These are phyloP conservation scores for Suillus decipiens DNA, from an alignment of 768 basidiomycete species.

Conservation along the genomic window DNA sequence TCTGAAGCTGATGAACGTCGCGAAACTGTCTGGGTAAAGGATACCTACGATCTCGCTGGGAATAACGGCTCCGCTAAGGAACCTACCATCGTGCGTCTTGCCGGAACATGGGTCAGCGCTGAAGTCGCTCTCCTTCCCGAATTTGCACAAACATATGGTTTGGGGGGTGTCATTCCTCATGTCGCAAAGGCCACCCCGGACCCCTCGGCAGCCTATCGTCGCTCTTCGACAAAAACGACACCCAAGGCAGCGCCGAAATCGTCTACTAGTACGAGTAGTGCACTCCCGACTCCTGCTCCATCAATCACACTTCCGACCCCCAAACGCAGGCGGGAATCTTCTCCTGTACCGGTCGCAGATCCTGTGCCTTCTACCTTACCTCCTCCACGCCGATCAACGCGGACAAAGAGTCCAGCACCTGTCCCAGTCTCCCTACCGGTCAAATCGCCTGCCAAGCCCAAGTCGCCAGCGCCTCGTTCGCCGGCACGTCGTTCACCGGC, in stretches of 20 bases:
- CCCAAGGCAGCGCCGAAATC: constrained; percentile 31
- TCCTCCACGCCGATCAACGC: constrained; percentile 44
- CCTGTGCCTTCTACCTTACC: constrained; percentile 31
- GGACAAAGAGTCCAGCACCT: constrained; percentile 45
- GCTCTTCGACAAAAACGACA: constrained; percentile 51
- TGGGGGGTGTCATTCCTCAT: constrained; percentile 60
- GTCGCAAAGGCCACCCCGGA: constrained; percentile 78
- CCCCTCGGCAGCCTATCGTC: constrained; percentile 75
- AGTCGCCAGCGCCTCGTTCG: constrained; percentile 35
- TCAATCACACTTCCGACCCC: constrained; percentile 46
- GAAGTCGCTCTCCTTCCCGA: constrained; percentile 54
- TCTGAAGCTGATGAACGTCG: constrained; percentile 72
- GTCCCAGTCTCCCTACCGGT: constrained; percentile 14
- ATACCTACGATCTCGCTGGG: constrained; percentile 70
- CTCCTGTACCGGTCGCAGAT: constrained; percentile 33
- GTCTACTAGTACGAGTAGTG: constrained; percentile 30
- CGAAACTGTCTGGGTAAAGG: constrained; percentile 84
- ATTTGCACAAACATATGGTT: constrained; percentile 66
- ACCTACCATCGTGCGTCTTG: constrained; percentile 67
- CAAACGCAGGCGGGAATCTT: constrained; percentile 70
- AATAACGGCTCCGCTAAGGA: constrained; percentile 76
- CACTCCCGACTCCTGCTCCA: constrained; percentile 36
- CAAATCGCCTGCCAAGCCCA: constrained; percentile 20
- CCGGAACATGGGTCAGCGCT: constrained; percentile 84
- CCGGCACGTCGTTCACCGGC: constrained; percentile 31